Conservation (phyloP, 225 moss, liverwort and hornwort species). For the Asterella californica region DNA sequence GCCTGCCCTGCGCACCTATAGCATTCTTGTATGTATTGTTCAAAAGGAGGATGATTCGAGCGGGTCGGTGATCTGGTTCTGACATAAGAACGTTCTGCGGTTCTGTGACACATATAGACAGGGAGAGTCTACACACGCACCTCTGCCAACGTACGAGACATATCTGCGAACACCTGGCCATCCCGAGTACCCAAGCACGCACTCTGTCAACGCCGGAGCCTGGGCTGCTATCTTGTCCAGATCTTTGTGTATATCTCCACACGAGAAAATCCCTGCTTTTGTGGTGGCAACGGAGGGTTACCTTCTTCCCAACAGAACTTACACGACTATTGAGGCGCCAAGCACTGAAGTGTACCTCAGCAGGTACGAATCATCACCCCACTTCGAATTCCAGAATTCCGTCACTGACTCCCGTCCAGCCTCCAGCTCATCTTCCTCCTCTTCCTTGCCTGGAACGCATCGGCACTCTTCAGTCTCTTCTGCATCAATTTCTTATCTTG, state of each 20-base stretch:
- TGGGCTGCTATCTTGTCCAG: conserved; percentile 58
- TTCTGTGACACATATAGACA: conserved; percentile 35
- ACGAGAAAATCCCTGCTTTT: conserved; percentile 39
- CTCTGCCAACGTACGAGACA: conserved; percentile 43
- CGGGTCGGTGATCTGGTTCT: not conserved
- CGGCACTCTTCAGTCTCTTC: too few species aligned
- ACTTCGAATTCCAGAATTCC: too few species aligned
- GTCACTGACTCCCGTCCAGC: too few species aligned
- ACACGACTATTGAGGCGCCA: conserved; percentile 32
- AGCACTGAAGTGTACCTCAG: conserved; percentile 49
- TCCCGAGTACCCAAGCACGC: conserved; percentile 80
- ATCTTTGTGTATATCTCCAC: conserved; percentile 35
- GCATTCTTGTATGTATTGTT: not conserved
- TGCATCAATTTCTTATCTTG: not conserved
- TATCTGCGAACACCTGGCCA: conserved; percentile 51
- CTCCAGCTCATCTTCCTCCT: too few species aligned
- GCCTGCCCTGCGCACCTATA: too few species aligned
- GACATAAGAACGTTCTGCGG: not conserved
- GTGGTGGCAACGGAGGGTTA: conserved; percentile 59
- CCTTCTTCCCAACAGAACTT: conserved; percentile 51
- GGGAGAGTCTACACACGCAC: conserved; percentile 57
- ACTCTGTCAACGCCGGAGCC: conserved; percentile 58
- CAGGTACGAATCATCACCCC: conserved; percentile 44
- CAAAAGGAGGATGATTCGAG: not conserved
- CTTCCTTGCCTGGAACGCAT: too few species aligned